Evolutionary conservation across 495 filamentous ascomycete genomes (phyloP).

Genomic region (Articulospora tetracladia): DNA sequence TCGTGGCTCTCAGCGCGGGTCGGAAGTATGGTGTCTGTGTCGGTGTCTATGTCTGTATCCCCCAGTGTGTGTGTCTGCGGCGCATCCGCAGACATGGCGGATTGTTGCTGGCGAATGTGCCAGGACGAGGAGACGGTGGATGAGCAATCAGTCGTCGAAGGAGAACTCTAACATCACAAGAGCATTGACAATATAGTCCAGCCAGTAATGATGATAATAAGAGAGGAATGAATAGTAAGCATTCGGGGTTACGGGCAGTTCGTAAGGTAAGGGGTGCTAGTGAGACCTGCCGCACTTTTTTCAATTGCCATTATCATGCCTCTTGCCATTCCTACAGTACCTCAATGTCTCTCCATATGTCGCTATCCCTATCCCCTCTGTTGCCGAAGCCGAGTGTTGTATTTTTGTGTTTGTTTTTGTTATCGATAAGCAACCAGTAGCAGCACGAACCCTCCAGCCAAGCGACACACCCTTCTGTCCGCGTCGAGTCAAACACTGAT

Average conservation of each 20-base stretch:
- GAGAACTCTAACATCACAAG: neutral
- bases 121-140: constrained; percentile 5
- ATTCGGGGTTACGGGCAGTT: neutral
- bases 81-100: constrained; percentile 22
- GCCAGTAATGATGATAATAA: neutral
- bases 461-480: no score
- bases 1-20: constrained; percentile 7
- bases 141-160: constrained; percentile 6
- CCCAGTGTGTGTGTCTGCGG: no score
- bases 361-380: neutral
- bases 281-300: no score
- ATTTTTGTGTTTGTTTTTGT: neutral
- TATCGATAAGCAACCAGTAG: no score
- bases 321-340: no score
- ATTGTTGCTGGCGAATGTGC: constrained; percentile 9
- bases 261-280: neutral
- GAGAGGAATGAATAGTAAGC: neutral
- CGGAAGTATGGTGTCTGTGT: neutral
- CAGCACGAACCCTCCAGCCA: no score
- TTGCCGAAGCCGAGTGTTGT: neutral
- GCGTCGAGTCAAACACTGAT: no score
- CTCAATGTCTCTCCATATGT: no score
- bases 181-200: no score
- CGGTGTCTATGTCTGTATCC: no score
- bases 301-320: no score